Percentiles rank a stretch among this genome's conserved stretches.
phyloP scores from a whole-genome alignment of 176 grass and related monocot species.

The Puccinellia tenuiflora region DNA sequence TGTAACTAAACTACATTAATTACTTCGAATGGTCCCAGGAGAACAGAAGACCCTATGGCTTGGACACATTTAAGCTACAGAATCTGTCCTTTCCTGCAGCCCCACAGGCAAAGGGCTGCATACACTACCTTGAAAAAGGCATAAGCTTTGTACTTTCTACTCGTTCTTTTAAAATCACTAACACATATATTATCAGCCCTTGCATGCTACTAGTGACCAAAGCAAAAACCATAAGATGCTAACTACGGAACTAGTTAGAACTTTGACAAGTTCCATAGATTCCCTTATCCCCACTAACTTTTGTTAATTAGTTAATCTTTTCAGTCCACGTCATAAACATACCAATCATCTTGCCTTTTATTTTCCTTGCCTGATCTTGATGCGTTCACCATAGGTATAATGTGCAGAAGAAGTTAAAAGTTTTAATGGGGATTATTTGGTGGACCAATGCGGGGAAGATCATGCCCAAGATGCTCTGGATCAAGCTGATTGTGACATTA shows the following conservation, averaged over 20 bases:
- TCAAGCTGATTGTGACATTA: conserved; percentile 58
- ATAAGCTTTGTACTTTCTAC: conserved; percentile 25
- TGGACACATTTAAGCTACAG: conserved; percentile 21
- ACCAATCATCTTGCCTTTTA: conserved; percentile 30
- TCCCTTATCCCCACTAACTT: conserved; percentile 40
- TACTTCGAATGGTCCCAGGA: conserved; percentile 21
- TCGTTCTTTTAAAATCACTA: conserved; percentile 21
- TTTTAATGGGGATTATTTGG: conserved; percentile 38
- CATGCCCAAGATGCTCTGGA: conserved; percentile 57
- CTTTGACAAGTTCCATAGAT: conserved; percentile 44
- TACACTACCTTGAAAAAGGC: conserved; percentile 31
- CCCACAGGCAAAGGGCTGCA: conserved; percentile 19
- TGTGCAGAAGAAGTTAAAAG: conserved; percentile 29
- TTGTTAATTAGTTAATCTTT: conserved; percentile 31
- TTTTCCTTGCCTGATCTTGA: conserved; percentile 27
- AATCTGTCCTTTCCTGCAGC: conserved; percentile 32
- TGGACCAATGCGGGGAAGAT: conserved; percentile 50
- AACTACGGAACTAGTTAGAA: conserved; percentile 25
- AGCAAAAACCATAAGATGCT: conserved; percentile 32
- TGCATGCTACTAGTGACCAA: conserved; percentile 20
- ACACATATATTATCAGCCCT: conserved; percentile 30
- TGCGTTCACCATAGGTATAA: conserved; percentile 4
- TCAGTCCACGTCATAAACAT: conserved; percentile 9
- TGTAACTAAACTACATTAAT: background rate
- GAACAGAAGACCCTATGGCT: conserved; percentile 32